Conservation (phyloP, 345 rosid species). For the Rhizophora apiculata region DNA sequence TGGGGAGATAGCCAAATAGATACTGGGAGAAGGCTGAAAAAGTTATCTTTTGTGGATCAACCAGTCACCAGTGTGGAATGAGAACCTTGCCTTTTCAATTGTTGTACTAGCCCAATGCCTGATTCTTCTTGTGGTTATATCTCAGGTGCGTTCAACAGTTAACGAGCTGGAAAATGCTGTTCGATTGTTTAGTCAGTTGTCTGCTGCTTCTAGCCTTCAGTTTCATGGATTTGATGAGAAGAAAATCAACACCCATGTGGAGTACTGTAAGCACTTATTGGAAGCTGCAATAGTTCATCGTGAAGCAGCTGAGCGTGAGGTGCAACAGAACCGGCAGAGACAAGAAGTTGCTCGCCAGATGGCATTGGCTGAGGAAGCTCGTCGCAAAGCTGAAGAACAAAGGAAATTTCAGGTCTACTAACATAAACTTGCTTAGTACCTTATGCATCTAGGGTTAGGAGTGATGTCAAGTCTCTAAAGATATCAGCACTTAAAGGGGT, state of each 20-base stretch:
- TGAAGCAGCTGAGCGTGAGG: constrained; percentile 91
- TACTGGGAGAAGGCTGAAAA: too few species aligned
- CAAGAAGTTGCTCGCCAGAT: constrained; percentile 93
- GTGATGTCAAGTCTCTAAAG: background rate
- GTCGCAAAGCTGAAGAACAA: constrained; percentile 97
- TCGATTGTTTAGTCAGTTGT: constrained; percentile 74
- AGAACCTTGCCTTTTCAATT: background rate
- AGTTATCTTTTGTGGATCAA: too few species aligned
- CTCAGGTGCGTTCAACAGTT: constrained; percentile 87
- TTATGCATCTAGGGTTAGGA: background rate
- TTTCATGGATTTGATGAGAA: constrained; percentile 94
- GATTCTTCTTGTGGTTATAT: constrained; percentile 16
- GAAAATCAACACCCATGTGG: constrained; percentile 95
- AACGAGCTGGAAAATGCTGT: constrained; percentile 96
- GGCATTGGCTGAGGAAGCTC: constrained; percentile 96
- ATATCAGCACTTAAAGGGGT: background rate
- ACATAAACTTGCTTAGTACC: constrained; percentile 10
- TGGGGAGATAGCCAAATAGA: too few species aligned
- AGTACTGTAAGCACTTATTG: constrained; percentile 90
- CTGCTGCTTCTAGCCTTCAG: constrained; percentile 89
- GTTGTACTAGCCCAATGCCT: background rate
- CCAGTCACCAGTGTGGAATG: too few species aligned
- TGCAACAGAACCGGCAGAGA: constrained; percentile 84
- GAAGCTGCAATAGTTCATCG: constrained; percentile 91
- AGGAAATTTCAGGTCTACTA: constrained; percentile 72